These are phyloP conservation scores for Suhomyces bokatorum DNA, from an alignment of 1,139 yeast genomes.

Conservation along the genomic window DNA sequence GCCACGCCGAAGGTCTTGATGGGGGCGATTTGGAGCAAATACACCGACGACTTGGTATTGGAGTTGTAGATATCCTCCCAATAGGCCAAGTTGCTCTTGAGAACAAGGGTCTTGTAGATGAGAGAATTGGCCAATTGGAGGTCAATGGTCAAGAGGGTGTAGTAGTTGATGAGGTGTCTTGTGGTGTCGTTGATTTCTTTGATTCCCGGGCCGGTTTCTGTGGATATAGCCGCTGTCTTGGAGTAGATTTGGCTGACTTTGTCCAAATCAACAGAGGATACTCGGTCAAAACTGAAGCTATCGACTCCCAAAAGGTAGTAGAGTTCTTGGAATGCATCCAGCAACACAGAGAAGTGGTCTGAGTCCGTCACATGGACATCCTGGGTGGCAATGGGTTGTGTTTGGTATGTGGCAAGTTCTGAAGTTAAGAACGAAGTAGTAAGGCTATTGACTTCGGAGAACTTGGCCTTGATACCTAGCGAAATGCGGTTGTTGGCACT, in stretches of 20 bases:
- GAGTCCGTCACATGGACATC: conserved; percentile 3
- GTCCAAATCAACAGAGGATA: conserved; percentile 18
- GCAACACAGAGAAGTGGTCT: conserved; percentile 17
- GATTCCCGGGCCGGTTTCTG: conserved; percentile 2
- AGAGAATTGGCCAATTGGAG: conserved; percentile 35
- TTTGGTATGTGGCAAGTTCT: conserved; percentile 11
- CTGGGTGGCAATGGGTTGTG: background rate
- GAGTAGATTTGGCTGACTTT: conserved; percentile 16
- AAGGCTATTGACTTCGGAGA: conserved; percentile 14
- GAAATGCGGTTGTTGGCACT: conserved; percentile 18
- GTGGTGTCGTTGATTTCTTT: conserved; percentile 10
- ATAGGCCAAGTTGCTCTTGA: conserved; percentile 38
- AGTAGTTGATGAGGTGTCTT: conserved; percentile 25
- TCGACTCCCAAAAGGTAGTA: conserved; percentile 27
- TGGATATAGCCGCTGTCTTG: background rate
- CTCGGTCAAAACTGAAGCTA: conserved; percentile 22
- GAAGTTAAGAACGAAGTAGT: conserved; percentile 15
- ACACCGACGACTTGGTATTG: conserved; percentile 27
- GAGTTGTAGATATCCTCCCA: conserved; percentile 37
- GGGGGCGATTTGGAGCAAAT: conserved; percentile 40
- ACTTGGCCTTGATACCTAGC: conserved; percentile 13
- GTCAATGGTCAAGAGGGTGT: conserved; percentile 27
- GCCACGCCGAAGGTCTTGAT: conserved; percentile 20
- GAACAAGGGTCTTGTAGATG: conserved; percentile 36
- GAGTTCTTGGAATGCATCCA: conserved; percentile 26